Evolutionary conservation across 2,329 filamentous ascomycete genomes (phyloP), one percentile per base, ranked within the genome.

Genomic region (Trematosphaeria pertusa): DNA sequence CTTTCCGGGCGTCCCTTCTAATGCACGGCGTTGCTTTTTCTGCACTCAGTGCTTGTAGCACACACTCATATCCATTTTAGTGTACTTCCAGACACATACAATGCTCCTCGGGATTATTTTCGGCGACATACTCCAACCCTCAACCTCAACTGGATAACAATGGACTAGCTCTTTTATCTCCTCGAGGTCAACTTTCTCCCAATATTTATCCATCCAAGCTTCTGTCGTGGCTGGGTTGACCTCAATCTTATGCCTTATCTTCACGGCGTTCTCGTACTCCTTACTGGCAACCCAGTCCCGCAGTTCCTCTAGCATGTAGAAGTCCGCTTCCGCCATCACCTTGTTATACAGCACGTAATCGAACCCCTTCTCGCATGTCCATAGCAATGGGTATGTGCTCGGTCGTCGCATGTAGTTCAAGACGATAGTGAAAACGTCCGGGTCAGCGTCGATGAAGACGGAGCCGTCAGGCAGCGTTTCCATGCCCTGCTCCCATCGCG

Each of bases 381-480:
- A 73, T 51, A 71, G 72, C 0, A 74, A 11, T 0, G 71, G 44
- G 11, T 43, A 46, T 7, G 15, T 37, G 2, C 19, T n/a, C 3
- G 32, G 39, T 3, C 36, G 41, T 1, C 52, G 48, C 46, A 55
- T 43, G 34, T 41, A 50, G 30, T 33, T 24, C 3, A 52, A 33
- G 6, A 55, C 18, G 11, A 41, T 26, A 12, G 57, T 39, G 46
- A 75, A 75, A 6, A 67, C 35, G 0, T 52, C 35, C 0, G 62
- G 54, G 44, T 75, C 67, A 0, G 68, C 52, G 41, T 75, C 73
- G 32, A 75, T 45, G 50, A 71, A 74, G 43, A 63, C 64, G 0
- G 62, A 63, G 1, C 63, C 66, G 22, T 73, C 45, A 0, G 18
- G 12, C 24, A 28, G 24, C 24, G 12, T 12, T 19, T 50, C 42